phyloP scores from a whole-genome alignment of 208 protist species.

The Phytomonas francai region DNA sequence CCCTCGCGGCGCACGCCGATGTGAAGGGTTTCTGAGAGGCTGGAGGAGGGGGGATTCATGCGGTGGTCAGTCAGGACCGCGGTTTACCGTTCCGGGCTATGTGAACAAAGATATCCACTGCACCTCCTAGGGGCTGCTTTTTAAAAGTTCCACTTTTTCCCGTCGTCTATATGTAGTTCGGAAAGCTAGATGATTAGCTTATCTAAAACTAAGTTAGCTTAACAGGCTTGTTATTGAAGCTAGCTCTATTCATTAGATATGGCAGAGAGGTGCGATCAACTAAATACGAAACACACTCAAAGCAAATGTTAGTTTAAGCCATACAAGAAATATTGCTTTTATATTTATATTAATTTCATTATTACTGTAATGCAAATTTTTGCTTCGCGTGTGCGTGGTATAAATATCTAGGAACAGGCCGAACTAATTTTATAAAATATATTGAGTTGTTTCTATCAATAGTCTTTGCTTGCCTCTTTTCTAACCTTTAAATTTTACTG shows the following conservation, averaged over 20 bases:
- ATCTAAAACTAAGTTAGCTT: neutral
- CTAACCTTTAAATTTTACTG: neutral
- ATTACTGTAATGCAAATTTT: slow-evolving; percentile 7
- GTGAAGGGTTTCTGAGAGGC: too few relatives aligned
- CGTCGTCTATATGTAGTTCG: neutral
- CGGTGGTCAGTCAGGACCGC: too few relatives aligned
- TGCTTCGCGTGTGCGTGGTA: neutral
- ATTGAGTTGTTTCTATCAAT: neutral
- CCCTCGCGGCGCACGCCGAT: too few relatives aligned
- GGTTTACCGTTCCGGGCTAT: too few relatives aligned
- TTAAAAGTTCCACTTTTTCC: neutral
- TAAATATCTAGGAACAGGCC: slow-evolving; percentile 1
- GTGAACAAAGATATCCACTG: too few relatives aligned
- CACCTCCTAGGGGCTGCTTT: too few relatives aligned
- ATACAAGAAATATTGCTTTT: slow-evolving; percentile 2
- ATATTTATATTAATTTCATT: slow-evolving; percentile 11
- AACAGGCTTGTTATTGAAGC: neutral
- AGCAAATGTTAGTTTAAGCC: neutral
- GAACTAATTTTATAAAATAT: neutral
- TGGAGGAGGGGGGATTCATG: too few relatives aligned
- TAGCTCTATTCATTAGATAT: neutral
- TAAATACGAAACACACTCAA: neutral
- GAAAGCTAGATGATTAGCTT: neutral
- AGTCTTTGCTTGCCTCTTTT: neutral
- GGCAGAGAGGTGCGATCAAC: neutral